A percentile compares a stretch with the other conserved stretches of the same genome.
These are phyloP conservation scores for Alternaria consortialis DNA, from an alignment of 2,329 filamentous ascomycete genomes.

Conservation along the genomic window DNA sequence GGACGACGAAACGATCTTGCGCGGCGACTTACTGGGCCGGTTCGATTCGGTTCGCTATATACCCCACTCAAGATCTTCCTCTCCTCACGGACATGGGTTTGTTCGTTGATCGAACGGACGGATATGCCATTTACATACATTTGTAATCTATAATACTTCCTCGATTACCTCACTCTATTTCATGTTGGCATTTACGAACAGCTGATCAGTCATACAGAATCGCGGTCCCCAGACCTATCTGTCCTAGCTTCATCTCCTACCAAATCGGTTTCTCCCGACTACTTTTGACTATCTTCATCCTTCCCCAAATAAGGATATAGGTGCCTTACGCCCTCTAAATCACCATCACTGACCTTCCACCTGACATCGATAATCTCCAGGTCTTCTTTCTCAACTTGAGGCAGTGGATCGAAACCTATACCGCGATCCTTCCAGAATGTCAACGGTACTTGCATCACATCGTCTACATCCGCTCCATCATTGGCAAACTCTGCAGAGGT, in stretches of 20 bases:
- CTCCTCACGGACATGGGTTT: neutral
- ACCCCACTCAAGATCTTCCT: slow-evolving; percentile 16
- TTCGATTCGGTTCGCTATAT: slow-evolving; percentile 13
- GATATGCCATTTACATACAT: neutral
- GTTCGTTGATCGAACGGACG: slow-evolving; percentile 7
- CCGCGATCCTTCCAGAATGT: slow-evolving; percentile 3
- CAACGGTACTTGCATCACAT: slow-evolving; percentile 6
- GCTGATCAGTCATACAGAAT: neutral
- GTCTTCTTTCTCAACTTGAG: neutral
- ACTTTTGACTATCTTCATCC: neutral
- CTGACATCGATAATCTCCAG: slow-evolving; percentile 5
- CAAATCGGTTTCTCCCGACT: neutral
- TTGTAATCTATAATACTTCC: slow-evolving; percentile 13
- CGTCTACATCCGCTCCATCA: neutral
- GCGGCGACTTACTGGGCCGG: slow-evolving; percentile 3
- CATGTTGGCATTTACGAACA: neutral
- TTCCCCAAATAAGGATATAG: neutral
- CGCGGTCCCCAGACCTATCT: neutral
- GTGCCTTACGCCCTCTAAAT: neutral
- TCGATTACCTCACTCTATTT: neutral
- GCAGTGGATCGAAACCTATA: neutral
- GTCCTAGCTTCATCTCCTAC: neutral
- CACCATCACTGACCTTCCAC: slow-evolving; percentile 5
- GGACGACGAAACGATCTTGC: slow-evolving; percentile 6
- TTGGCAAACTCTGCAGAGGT: neutral